Base-by-base conservation (phyloP, 345 rosid species). In the Eucalyptus cloeziana region DNA sequence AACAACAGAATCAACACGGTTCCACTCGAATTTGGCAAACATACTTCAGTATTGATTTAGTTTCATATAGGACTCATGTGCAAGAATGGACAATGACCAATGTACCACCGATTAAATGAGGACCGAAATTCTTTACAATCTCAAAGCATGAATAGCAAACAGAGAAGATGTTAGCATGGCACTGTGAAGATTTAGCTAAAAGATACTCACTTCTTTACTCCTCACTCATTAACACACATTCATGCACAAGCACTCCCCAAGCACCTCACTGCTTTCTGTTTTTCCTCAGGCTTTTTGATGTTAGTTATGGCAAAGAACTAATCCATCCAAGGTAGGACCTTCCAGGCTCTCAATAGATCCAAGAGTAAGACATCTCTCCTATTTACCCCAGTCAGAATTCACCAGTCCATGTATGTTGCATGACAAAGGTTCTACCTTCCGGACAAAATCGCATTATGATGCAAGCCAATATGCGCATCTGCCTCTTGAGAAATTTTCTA, bases 341-440 rank as follows among this genome's bases (percentile, higher is more conserved):
- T 90, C 94, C 33, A 87, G 88, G 85, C 90, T 90, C 87, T 86
- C 87, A 52, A 89, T 49, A 85, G 94, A 93, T 87, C 91, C 92
- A 91, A 88, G 94, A 87, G 88, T 54, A n/a, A 97, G 99, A 47
- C 98, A 95, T 86, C 91, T 90, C 87, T 95, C 95, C 91, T 88
- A 94, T 86, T 93, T 92, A 11, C 96, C 99, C 97, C 97, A 95
- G 0, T 31, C 97, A 97, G 12, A 92, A 89, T 89, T 93, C 93
- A 86, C 89, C 89, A 31, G 93, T 94, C 98, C 99, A 95, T 51
- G 96, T 92, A 92, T 95, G 94, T 80, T 52, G 24, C 58, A 52
- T 9, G 24, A 17, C 24, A 19, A 52, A 17, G 56, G 22, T 19
- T 50, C 6, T 50, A 50, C 52, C 52, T 50, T 50, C 52, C 2